Conservation (phyloP, 371 early-diverging fungal species). For the Blakeslea trispora region DNA sequence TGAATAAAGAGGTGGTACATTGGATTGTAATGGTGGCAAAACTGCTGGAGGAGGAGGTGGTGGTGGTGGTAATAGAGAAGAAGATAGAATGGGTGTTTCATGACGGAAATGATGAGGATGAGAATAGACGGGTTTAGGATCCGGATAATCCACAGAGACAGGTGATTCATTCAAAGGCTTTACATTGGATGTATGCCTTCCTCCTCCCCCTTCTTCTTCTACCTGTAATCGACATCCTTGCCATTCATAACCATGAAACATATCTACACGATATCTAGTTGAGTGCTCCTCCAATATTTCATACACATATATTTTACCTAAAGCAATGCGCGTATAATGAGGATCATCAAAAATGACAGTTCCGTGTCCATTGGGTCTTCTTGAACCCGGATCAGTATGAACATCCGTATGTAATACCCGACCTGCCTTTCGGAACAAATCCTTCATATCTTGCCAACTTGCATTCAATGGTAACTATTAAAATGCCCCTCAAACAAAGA, state of each 20-base stretch:
- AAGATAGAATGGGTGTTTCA: conserved; percentile 7
- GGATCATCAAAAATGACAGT: conserved; percentile 71
- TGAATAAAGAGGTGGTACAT: conserved; percentile 17
- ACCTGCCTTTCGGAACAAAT: conserved; percentile 78
- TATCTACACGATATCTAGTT: conserved; percentile 34
- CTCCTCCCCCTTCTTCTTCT: too few species aligned
- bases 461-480: conserved; percentile 72
- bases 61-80: conserved; percentile 13
- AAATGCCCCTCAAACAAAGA: too few species aligned
- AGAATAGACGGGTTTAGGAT: too few species aligned
- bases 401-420: conserved; percentile 76
- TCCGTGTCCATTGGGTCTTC: conserved; percentile 69
- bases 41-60: conserved; percentile 22
- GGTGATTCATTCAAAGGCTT: too few species aligned
- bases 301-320: conserved; percentile 57
- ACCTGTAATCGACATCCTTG: conserved; percentile 78
- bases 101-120: conserved; percentile 4
- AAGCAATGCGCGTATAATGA: conserved; percentile 71
- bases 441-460: conserved; percentile 86
- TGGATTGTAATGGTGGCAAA: conserved; percentile 9
- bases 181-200: too few species aligned
- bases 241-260: conserved; percentile 79
- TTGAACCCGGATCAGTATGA: conserved; percentile 62
- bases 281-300: background rate
- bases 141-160: too few species aligned